Evolutionary conservation across 139 green algal genomes (phyloP).

Genomic region (Cymbomonas tetramitiformis): DNA sequence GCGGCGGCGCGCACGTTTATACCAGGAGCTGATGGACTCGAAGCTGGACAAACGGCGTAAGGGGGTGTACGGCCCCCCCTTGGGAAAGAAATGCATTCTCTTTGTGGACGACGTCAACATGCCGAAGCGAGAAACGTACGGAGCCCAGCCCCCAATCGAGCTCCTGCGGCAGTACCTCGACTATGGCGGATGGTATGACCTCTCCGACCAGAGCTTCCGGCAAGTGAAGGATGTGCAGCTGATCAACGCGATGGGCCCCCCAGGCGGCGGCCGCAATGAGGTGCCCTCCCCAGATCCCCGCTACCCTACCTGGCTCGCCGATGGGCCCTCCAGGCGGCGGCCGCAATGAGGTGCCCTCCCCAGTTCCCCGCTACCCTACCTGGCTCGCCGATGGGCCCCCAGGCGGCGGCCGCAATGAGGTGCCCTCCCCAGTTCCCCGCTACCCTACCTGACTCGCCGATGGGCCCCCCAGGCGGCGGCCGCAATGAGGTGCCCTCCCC

Average conservation of each 20-base stretch:
- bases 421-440: too few relatives aligned
- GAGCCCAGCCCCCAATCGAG: slow-evolving; percentile 67
- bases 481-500: too few relatives aligned
- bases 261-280: slow-evolving; percentile 63
- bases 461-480: slow-evolving; percentile 29
- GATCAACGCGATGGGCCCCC: slow-evolving; percentile 63
- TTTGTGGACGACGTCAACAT: slow-evolving; percentile 78
- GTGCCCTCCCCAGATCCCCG: too few relatives aligned
- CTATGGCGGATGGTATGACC: slow-evolving; percentile 51
- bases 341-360: too few relatives aligned
- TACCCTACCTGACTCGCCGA: too few relatives aligned
- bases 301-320: too few relatives aligned
- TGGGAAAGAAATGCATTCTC: slow-evolving; percentile 55
- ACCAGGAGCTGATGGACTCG: slow-evolving; percentile 45
- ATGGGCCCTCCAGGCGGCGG: too few relatives aligned
- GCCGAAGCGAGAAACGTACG: slow-evolving; percentile 58
- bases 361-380: too few relatives aligned
- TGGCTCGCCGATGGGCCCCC: too few relatives aligned
- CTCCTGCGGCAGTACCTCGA: slow-evolving; percentile 65
- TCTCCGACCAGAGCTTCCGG: slow-evolving; percentile 77
- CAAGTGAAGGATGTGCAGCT: slow-evolving; percentile 71
- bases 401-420: too few relatives aligned
- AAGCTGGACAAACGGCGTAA: slow-evolving; percentile 66
- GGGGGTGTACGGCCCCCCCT: slow-evolving; percentile 59
- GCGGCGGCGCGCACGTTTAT: too few relatives aligned